Conservation (phyloP, 1,139 yeast genomes). For the Suhomyces bolitotheri region DNA sequence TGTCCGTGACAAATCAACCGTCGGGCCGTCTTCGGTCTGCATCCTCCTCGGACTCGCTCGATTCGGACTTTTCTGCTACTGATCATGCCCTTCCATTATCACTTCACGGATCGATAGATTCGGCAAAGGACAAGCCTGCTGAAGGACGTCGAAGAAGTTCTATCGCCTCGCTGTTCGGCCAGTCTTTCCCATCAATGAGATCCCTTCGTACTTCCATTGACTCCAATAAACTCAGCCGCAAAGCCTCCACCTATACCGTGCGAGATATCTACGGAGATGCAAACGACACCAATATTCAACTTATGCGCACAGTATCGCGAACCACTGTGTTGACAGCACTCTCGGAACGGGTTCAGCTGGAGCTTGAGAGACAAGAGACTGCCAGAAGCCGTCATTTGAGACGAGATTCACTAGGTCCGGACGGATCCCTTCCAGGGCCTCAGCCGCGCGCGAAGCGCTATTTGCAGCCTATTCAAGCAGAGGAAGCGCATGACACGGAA, state of each 20-base stretch:
- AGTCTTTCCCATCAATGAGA: background rate
- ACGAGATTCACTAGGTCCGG: background rate
- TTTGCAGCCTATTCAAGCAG: background rate
- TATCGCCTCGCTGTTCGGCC: background rate
- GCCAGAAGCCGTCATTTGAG: background rate
- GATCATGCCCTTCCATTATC: background rate
- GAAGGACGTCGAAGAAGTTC: conserved; percentile 1
- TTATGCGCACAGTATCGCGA: conserved; percentile 40
- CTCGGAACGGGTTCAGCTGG: conserved; percentile 25
- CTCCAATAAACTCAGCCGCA: conserved; percentile 6
- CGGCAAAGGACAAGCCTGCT: background rate
- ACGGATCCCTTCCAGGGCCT: background rate
- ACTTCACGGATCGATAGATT: background rate
- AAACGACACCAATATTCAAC: conserved; percentile 28
- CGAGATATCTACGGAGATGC: conserved; percentile 23
- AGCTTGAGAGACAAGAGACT: conserved; percentile 8
- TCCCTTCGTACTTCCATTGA: conserved; percentile 4
- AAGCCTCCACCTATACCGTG: conserved; percentile 14
- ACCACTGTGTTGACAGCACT: conserved; percentile 40
- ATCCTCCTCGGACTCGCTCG: conserved; percentile 4
- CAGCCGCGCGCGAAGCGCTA: conserved; percentile 1
- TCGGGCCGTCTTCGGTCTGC: too few species aligned
- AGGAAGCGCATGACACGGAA: background rate
- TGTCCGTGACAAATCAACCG: too few species aligned
- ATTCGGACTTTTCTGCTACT: conserved; percentile 1